Percentiles rank a stretch among this genome's conserved stretches.
phyloP scores from a whole-genome alignment of 345 rosid genomes.

The Ricinus communis region DNA sequence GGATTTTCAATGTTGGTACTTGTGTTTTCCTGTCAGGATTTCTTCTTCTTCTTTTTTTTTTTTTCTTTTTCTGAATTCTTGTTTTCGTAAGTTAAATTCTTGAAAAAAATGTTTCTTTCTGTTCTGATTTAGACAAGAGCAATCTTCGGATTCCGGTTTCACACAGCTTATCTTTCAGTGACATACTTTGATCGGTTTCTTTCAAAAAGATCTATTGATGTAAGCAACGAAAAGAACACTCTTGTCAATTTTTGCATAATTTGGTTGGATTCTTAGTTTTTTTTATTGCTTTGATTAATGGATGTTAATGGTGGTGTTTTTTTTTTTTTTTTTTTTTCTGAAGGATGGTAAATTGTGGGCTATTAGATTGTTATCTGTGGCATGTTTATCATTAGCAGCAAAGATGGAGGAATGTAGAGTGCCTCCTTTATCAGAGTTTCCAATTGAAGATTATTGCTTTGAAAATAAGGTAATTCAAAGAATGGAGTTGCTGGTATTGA shows the following conservation, averaged over 20 bases:
- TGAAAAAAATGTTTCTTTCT: not conserved
- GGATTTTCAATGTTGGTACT: conserved; percentile 67
- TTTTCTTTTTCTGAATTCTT: not conserved
- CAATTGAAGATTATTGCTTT: conserved; percentile 45
- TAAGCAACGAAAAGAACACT: conserved; percentile 29
- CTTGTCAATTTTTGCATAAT: too few relatives aligned
- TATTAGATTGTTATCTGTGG: conserved; percentile 61
- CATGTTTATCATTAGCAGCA: conserved; percentile 78
- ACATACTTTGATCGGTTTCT: conserved; percentile 73
- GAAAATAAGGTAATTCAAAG: conserved; percentile 51
- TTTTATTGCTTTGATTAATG: conserved; percentile 11
- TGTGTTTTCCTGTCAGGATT: conserved; percentile 8
- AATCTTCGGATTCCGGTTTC: conserved; percentile 59
- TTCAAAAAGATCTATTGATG: conserved; percentile 57
- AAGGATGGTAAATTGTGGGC: conserved; percentile 79
- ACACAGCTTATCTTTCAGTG: conserved; percentile 68
- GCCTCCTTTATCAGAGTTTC: conserved; percentile 60
- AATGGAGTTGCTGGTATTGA: conserved; percentile 68
- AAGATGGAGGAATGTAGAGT: conserved; percentile 79
- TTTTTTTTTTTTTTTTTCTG: too few relatives aligned
- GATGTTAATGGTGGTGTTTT: conserved; percentile 12
- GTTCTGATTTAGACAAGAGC: conserved; percentile 52
- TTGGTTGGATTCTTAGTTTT: not conserved
- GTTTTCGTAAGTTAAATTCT: too few relatives aligned
- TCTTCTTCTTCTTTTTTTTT: not conserved